Evolutionary conservation across 495 filamentous ascomycete genomes (phyloP), one percentile per base, ranked within the genome.

Genomic region (Mytilinidion resinicola): DNA sequence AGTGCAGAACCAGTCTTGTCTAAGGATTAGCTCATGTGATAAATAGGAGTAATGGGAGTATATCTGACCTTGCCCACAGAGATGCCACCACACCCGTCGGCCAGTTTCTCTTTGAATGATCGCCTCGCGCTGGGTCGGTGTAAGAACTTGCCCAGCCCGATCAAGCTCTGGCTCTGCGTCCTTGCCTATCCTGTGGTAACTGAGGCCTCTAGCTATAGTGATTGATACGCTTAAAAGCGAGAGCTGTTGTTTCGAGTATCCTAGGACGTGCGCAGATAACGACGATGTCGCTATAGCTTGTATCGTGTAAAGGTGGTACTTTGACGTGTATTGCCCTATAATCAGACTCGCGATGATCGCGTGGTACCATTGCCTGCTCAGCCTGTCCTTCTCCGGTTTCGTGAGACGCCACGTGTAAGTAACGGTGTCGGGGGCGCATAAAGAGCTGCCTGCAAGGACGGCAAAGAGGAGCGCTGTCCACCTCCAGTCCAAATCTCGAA

Each of bases 201-300:
- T 57, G 14, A 64, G 43, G 1, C 62, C 62, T 60, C 51, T 44
- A 17, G 62, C 52, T 37, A 64, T 57, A 4, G 38, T 53, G n/a
- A 53, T 37, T 9, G 62, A 44, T 6, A 57, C 52, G 25, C 37
- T 46, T 34, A 60, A 53, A 47, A 47, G 59, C 8, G 55, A 53
- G 4, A 41, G 52, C 9, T 21, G 60, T 38, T 60, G 52, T 37
- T 64, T 64, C 1, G 62, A 74, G 33, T 72, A 72, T 14, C 77
- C 77, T 2, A 80, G 67, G 34, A 75, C 73, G 53, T 80, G 76
- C 7, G 76, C 76, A 20, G 73, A 71, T 12, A 75, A 72, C 1
- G 75, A 77, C 17, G 72, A 69, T 9, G 72, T 77, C 4, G 74
- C 66, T 51, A 80, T 75, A 15, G 76, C 72, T 58, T 80, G 73